Base-by-base conservation (phyloP, 2,329 filamentous ascomycete species). In the Claviceps humidiphila region DNA sequence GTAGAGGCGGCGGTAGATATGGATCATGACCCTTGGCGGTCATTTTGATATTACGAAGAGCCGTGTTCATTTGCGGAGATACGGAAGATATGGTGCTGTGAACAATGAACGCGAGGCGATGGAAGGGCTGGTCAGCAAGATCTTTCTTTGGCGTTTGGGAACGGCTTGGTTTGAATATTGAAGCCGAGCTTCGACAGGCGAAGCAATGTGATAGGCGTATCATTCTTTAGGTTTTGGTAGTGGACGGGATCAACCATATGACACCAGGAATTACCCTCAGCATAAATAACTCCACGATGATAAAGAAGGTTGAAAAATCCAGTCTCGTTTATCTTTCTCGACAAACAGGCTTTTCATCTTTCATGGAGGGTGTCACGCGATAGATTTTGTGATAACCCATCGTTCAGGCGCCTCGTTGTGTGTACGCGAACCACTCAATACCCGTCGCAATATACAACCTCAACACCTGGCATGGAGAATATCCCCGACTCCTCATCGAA, bases 51-150 rank as follows among this genome's bases (percentile, higher is more conserved):
- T 87, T 89, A 65, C 90, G 89, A 54, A 98, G 81, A 48, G 90
- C 85, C 53, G 90, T 95, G 77, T 98, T 98, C 93, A 98, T 98
- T 72, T 96, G 88, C 11, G 94, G 93, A 6, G 90, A 93, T 63
- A 98, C 90, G 40, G 89, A 93, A 55, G 90, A 89, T 68, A 98
- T 95, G 60, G 93, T 97, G 72, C 93, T 93, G 69, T 95, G 87
- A 60, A 97, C 81, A 64, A 97, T 94, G 61, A 91, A 71, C 91
- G 89, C 94, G 62, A 37, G 39, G 47, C 43, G n/a, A 8, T 16
- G 22, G 26, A 39, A 5, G 16, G 9, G 22, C 22, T 16, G 30
- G 40, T 45, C 34, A 52, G 38, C 17, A 24, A 54, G 53, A n/a
- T 37, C 30, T 9, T 47, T 30, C 26, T 8, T 34, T 16, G 26